Percentiles rank a stretch among this genome's conserved stretches.
These are phyloP conservation scores for Botrytis medusae DNA, from an alignment of 2,329 filamentous ascomycete species.

Conservation along the genomic window DNA sequence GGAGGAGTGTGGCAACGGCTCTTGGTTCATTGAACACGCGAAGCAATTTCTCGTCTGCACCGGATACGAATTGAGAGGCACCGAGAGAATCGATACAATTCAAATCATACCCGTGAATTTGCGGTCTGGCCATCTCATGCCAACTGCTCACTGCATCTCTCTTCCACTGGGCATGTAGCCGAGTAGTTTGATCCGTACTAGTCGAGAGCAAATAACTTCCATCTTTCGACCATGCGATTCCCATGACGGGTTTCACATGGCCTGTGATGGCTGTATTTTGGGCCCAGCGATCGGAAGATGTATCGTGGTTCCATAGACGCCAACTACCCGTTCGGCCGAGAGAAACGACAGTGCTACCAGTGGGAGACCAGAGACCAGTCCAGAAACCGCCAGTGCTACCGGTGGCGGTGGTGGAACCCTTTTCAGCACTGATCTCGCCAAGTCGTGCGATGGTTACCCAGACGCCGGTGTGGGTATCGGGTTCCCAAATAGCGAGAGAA, in stretches of 20 bases:
- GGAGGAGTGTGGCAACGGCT: conserved; percentile 73
- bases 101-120: conserved; percentile 97
- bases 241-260: conserved; percentile 78
- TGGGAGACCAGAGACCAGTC: conserved; percentile 88
- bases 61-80: conserved; percentile 78
- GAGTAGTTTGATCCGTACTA: conserved; percentile 87
- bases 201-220: conserved; percentile 88
- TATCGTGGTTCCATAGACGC: conserved; percentile 75
- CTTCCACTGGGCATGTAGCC: conserved; percentile 80
- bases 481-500: conserved; percentile 89
- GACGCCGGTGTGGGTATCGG: conserved; percentile 78
- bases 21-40: conserved; percentile 90
- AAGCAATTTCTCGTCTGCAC: conserved; percentile 96
- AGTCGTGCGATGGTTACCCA: conserved; percentile 86
- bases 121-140: conserved; percentile 94
- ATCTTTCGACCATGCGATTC: conserved; percentile 78
- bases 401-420: conserved; percentile 93
- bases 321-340: conserved; percentile 91
- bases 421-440: conserved; percentile 91
- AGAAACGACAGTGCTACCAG: conserved; percentile 72
- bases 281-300: conserved; percentile 65
- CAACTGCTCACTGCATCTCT: conserved; percentile 59
- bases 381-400: conserved; percentile 96
- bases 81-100: conserved; percentile 86
- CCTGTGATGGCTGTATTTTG: conserved; percentile 78